Percentiles rank a stretch among this genome's conserved stretches.
Conservation (phyloP, 202 grass and related monocot genomes). For the Musa balbisiana region DNA sequence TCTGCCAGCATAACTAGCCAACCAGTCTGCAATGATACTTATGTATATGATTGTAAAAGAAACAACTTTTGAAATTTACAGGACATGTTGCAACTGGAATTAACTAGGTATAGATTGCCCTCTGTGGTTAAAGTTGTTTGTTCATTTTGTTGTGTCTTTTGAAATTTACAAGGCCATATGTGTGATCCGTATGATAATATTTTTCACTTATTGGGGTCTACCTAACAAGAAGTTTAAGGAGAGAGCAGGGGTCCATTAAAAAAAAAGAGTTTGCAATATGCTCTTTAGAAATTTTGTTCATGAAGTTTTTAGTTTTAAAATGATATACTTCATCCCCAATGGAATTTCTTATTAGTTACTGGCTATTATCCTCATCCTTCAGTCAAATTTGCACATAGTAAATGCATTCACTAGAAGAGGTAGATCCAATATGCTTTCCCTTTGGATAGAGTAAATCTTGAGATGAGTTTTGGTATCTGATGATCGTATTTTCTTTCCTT, state of each 20-base stretch:
- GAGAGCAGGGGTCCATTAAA: background rate
- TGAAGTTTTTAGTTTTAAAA: too few species aligned
- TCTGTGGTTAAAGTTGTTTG: background rate
- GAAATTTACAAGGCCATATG: too few species aligned
- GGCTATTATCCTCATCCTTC: too few species aligned
- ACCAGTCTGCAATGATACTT: background rate
- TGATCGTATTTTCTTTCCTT: background rate
- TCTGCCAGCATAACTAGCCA: background rate
- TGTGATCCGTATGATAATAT: background rate
- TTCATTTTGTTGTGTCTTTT: background rate
- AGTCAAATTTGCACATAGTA: too few species aligned
- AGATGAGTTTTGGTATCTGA: background rate
- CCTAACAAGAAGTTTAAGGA: background rate
- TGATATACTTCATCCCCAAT: too few species aligned
- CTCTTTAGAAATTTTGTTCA: too few species aligned
- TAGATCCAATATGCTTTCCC: too few species aligned
- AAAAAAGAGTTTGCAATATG: background rate
- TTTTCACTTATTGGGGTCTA: background rate
- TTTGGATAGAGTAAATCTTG: background rate
- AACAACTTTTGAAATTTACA: too few species aligned
- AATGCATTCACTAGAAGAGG: too few species aligned
- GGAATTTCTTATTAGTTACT: too few species aligned
- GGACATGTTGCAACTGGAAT: background rate
- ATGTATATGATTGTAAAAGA: background rate
- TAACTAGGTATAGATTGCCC: too few species aligned